A percentile compares a stretch with the other conserved stretches of the same genome.
Evolutionary conservation across 768 basidiomycete species (phyloP).

Genomic region (Amanita rimosa): DNA sequence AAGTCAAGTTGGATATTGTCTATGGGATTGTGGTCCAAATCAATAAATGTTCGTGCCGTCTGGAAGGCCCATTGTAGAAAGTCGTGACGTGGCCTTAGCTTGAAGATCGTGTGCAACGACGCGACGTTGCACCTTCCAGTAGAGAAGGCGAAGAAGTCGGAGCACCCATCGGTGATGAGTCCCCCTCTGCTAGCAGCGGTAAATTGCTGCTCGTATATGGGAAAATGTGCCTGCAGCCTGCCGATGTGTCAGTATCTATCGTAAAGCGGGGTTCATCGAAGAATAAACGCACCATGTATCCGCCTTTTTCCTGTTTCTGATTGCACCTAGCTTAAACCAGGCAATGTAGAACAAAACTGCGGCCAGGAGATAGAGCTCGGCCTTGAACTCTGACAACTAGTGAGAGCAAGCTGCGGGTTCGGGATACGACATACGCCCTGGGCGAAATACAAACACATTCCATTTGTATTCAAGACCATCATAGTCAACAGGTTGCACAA

Average conservation of each 20-base stretch:
- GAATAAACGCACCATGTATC: conserved; percentile 47
- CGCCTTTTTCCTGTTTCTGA: conserved; percentile 46
- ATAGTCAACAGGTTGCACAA: conserved; percentile 46
- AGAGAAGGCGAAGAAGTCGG: conserved; percentile 79
- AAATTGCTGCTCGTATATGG: conserved; percentile 63
- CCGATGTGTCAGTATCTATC: conserved; percentile 9
- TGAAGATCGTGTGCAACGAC: conserved; percentile 71
- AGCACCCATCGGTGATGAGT: conserved; percentile 55
- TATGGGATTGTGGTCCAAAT: conserved; percentile 59
- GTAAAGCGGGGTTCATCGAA: conserved; percentile 7
- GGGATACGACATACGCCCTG: conserved; percentile 42
- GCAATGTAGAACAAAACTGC: conserved; percentile 45
- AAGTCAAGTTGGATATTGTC: conserved; percentile 77
- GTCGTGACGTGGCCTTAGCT: conserved; percentile 79
- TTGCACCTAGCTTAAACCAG: conserved; percentile 49
- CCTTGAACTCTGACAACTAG: conserved; percentile 41
- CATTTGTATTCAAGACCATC: conserved; percentile 66
- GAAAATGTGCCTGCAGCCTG: conserved; percentile 52
- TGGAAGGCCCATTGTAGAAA: conserved; percentile 56
- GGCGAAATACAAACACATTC: conserved; percentile 72
- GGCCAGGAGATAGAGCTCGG: conserved; percentile 47
- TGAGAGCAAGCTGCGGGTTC: not conserved
- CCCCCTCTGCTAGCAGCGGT: conserved; percentile 49
- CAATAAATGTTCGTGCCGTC: conserved; percentile 49
- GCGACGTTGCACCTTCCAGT: conserved; percentile 73